phyloP scores from a whole-genome alignment of 2,329 filamentous ascomycete species.

The Ceratocystis colombiana region DNA sequence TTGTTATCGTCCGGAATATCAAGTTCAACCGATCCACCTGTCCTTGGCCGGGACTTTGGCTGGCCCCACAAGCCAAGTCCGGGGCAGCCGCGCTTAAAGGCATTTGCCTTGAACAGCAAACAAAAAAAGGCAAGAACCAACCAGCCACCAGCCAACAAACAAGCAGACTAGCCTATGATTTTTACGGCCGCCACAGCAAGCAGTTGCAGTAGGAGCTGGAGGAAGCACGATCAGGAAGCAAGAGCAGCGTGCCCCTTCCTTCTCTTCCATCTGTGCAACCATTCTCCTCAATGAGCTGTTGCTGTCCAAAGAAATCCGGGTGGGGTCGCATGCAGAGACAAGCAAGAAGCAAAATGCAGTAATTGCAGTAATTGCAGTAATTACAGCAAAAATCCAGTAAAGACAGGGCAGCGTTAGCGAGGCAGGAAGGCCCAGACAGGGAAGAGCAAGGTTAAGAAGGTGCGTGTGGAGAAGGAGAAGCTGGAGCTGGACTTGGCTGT shows the following conservation, averaged over 20 bases:
- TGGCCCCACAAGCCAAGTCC: neutral
- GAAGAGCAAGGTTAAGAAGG: neutral
- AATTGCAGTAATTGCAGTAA: neutral
- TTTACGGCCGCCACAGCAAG: neutral
- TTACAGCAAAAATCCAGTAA: neutral
- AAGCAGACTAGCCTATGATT: too few relatives aligned
- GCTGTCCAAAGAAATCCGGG: neutral
- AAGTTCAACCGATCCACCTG: neutral
- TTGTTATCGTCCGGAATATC: neutral
- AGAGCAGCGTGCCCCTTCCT: neutral
- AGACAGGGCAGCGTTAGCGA: neutral
- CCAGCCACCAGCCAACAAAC: too few relatives aligned
- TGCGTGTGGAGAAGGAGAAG: neutral
- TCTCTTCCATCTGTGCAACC: conserved; percentile 13
- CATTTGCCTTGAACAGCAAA: neutral
- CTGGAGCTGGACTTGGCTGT: neutral
- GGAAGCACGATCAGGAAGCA: neutral
- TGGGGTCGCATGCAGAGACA: conserved; percentile 4
- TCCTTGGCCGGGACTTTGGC: neutral
- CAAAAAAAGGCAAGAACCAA: neutral
- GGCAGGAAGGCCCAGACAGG: neutral
- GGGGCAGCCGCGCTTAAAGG: neutral
- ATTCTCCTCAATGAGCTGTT: neutral
- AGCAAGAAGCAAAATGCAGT: neutral
- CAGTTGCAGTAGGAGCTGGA: neutral